Conservation (phyloP, 306 rosid genomes). For the Vigna hirtella region DNA sequence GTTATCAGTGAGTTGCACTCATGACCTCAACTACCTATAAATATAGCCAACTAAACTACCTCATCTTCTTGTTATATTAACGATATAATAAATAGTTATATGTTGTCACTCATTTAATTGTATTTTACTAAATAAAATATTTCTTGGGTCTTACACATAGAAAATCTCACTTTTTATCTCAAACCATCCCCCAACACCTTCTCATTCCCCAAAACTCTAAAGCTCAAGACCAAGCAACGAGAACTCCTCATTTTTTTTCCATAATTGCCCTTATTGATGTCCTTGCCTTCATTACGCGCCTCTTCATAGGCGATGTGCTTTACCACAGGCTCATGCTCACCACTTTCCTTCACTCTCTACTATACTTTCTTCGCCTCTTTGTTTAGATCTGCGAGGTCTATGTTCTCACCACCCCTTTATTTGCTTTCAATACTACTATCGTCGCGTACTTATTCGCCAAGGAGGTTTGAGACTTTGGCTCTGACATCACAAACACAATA, state of each 20-base stretch:
- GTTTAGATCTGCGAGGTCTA: constrained; percentile 96
- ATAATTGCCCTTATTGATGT: constrained; percentile 71
- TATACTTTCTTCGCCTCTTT: constrained; percentile 69
- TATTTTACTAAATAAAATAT: too few relatives aligned
- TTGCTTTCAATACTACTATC: constrained; percentile 91
- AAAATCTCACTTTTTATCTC: constrained; percentile 40
- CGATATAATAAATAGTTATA: too few relatives aligned
- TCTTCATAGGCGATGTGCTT: constrained; percentile 92
- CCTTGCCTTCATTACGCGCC: constrained; percentile 90
- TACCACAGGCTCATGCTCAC: constrained; percentile 97
- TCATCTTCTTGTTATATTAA: too few relatives aligned
- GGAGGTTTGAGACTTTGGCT: constrained; percentile 93
- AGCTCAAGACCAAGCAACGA: constrained; percentile 91
- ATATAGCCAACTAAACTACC: too few relatives aligned
- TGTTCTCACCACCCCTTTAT: constrained; percentile 90
- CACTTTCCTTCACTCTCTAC: constrained; percentile 66
- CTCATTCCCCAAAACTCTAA: constrained; percentile 61
- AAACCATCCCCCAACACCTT: constrained; percentile 2
- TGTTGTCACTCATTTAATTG: too few relatives aligned
- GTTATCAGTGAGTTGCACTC: too few relatives aligned
- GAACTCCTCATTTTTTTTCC: constrained; percentile 82
- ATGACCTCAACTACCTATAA: too few relatives aligned
- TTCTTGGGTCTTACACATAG: too few relatives aligned
- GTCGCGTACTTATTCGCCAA: constrained; percentile 94
- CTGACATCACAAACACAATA: constrained; percentile 53